Base-by-base conservation (phyloP, 371 early-diverging fungal species). In the Apophysomyces trapeziformis region DNA sequence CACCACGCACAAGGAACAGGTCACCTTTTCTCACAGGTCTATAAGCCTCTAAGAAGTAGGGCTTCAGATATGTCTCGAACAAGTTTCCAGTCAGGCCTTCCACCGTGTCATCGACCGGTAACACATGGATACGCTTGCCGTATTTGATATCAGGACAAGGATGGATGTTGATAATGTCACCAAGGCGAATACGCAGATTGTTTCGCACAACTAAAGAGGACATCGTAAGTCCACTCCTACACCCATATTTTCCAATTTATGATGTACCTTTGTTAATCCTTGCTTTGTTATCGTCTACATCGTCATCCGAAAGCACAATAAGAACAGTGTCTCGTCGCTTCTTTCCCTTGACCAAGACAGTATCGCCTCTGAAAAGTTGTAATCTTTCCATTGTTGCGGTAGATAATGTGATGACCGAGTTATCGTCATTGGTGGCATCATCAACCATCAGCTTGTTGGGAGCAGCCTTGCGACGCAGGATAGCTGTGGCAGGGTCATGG, bases 51-150 rank as follows among this genome's bases (percentile, higher is more conserved):
- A 97, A 74, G 80, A 99, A 99, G 80, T 99, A 99, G 21, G 97
- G 97, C 85, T 99, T 98, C 60, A 99, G 84, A 84, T 93, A 98
- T 38, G 95, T 94, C 68, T 99, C 97, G 76, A 99, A 99, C 67
- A 99, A 82, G 78, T 99, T 94, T 56, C 99, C 99, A 47, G 95
- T 92, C 60, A 99, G 84, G 16, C 97, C 99, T 78, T 99, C 99
- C 50, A 98, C 89, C 58, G 99, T 96, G 78, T 99, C 99, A 74
- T 98, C 97, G 54, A 99, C 96, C 38, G 99, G 99, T 44, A 98
- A 83, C 32, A 99, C 98, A 61, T 95, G 96, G 69, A 99, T 92
- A 65, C 96, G 91, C 73, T 90, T 90, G 68, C 99, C 98, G 76
- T 95, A 95, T 77, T 95, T 93, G 85, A 99, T 97, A 74, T 97